These are phyloP conservation scores for Histomonas meleagridis DNA, from an alignment of 208 protist genomes.

Conservation along the genomic window DNA sequence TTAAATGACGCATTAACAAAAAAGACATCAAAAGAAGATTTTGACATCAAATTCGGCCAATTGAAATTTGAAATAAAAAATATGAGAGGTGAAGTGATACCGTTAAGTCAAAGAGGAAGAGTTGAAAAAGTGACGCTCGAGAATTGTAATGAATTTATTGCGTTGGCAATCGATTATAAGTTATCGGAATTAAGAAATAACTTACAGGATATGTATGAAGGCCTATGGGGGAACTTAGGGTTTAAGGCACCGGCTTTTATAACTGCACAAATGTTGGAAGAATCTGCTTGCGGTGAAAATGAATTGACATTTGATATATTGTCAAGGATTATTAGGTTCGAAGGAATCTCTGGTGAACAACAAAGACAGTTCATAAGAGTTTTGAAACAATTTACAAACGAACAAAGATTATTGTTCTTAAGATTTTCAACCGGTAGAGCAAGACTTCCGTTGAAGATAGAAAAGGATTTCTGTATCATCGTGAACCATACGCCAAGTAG, in stretches of 20 bases:
- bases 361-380: neutral
- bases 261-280: neutral
- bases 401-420: neutral
- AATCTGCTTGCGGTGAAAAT: neutral
- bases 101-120: neutral
- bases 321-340: neutral
- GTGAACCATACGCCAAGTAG: neutral
- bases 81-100: neutral
- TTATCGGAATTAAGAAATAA: neutral
- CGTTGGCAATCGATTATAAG: neutral
- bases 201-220: neutral
- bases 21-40: neutral
- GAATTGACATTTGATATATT: neutral
- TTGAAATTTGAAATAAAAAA: neutral
- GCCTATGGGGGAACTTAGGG: neutral
- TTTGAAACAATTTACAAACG: neutral
- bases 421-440: slow-evolving; percentile 3
- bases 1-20: neutral
- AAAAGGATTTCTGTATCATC: neutral
- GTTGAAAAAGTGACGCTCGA: neutral
- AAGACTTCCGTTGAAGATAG: neutral
- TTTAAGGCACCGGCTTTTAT: neutral
- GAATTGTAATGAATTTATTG: neutral
- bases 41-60: neutral
- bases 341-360: neutral